Conservation (phyloP, 1,139 yeast species). For the Suhomyces bribrorum region DNA sequence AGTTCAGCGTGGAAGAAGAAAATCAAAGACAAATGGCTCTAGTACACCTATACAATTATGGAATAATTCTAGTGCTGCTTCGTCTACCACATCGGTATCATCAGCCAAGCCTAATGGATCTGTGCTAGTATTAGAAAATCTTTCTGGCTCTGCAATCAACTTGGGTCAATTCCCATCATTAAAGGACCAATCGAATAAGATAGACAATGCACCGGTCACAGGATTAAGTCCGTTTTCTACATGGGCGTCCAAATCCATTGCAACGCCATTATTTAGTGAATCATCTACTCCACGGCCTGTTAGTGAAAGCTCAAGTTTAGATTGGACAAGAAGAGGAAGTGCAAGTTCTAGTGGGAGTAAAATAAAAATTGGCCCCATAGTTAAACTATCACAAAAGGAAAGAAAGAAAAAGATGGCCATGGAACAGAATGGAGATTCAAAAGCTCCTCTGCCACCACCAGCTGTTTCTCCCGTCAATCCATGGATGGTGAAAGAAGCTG, state of each 20-base stretch:
- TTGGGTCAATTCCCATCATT: constrained; percentile 7
- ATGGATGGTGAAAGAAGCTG: constrained; percentile 9
- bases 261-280: constrained; percentile 18
- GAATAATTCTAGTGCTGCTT: neutral
- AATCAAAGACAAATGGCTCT: constrained; percentile 15
- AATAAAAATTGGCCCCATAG: constrained; percentile 37
- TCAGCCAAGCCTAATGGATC: neutral
- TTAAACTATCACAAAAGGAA: constrained; percentile 53
- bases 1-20: constrained; percentile 27
- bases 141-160: neutral
- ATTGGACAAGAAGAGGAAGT: constrained; percentile 8
- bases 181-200: constrained; percentile 1
- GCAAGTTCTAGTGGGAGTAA: constrained; percentile 21
- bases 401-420: constrained; percentile 37
- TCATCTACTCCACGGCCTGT: constrained; percentile 4
- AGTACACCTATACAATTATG: constrained; percentile 11
- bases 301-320: constrained; percentile 1
- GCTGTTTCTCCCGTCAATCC: constrained; percentile 12
- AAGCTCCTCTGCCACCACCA: neutral
- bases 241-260: constrained; percentile 30
- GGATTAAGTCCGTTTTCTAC: constrained; percentile 33
- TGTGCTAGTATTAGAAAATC: neutral
- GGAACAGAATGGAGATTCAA: constrained; percentile 1
- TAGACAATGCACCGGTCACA: neutral
- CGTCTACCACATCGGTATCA: constrained; percentile 4